A percentile compares a stretch with the other conserved stretches of the same genome.
These are phyloP conservation scores for Gautieria morchelliformis DNA, from an alignment of 768 basidiomycete genomes.

Conservation along the genomic window DNA sequence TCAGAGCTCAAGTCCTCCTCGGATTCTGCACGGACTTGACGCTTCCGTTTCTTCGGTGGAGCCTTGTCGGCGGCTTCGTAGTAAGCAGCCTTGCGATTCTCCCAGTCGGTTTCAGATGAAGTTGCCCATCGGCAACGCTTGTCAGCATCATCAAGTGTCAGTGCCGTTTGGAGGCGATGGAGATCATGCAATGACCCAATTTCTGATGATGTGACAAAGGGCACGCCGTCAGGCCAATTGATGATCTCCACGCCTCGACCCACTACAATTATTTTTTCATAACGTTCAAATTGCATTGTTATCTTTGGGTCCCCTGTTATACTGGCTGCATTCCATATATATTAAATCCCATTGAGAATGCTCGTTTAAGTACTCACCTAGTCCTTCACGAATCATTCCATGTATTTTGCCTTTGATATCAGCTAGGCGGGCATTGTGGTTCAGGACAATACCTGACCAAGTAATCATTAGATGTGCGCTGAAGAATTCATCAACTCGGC, in stretches of 20 bases:
- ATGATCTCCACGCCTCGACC: not conserved
- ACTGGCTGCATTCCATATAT: not conserved
- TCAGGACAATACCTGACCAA: not conserved
- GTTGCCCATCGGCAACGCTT: too few relatives aligned
- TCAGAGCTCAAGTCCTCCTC: too few relatives aligned
- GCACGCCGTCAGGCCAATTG: not conserved
- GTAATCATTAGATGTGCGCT: not conserved
- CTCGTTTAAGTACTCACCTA: not conserved
- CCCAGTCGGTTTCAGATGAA: too few relatives aligned
- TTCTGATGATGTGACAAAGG: not conserved
- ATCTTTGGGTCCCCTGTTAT: not conserved
- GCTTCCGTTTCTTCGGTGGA: too few relatives aligned
- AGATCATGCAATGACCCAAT: too few relatives aligned
- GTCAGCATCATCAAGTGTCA: too few relatives aligned
- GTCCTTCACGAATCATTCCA: not conserved
- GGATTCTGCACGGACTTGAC: too few relatives aligned
- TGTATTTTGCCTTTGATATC: not conserved
- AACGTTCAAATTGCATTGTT: not conserved
- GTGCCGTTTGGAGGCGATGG: too few relatives aligned
- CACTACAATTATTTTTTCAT: not conserved
- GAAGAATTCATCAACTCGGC: too few relatives aligned
- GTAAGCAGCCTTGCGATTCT: too few relatives aligned
- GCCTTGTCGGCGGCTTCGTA: too few relatives aligned
- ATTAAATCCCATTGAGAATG: not conserved
- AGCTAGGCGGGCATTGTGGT: not conserved